These are phyloP conservation scores for Aspergillus vadensis DNA, from an alignment of 2,329 filamentous ascomycete genomes.

Conservation along the genomic window DNA sequence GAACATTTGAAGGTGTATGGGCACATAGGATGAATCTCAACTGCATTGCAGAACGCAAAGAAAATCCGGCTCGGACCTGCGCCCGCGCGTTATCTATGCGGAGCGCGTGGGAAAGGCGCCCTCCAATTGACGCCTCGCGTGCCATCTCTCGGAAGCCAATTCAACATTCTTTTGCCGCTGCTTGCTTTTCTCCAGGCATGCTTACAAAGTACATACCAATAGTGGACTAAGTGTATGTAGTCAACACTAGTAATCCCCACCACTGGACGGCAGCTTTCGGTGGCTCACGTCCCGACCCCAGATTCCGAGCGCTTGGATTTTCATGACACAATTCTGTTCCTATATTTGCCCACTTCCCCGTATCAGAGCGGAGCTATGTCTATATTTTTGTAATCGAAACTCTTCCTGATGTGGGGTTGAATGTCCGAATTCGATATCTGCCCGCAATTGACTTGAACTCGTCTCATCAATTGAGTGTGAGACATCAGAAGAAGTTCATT, in stretches of 20 bases:
- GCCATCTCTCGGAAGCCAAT: no score
- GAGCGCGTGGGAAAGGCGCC: no score
- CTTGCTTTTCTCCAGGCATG: no score
- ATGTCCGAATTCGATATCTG: background rate
- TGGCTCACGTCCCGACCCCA: conserved; percentile 28
- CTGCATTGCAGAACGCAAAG: no score
- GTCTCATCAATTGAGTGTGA: background rate
- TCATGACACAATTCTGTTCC: background rate
- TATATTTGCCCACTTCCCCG: conserved; percentile 14
- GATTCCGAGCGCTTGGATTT: conserved; percentile 15
- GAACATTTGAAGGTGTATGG: no score
- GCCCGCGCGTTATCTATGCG: no score
- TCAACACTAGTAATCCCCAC: no score
- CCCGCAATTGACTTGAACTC: background rate
- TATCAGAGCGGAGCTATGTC: background rate
- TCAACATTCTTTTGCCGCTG: background rate
- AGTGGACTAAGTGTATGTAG: no score
- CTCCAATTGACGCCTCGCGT: no score
- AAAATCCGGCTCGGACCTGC: no score
- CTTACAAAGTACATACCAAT: no score
- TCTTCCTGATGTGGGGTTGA: background rate
- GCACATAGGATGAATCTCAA: no score
- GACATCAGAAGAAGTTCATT: background rate
- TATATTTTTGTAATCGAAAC: background rate
- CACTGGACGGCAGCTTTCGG: conserved; percentile 27